Percentiles rank a stretch among this genome's conserved stretches.
Conservation (phyloP, 495 filamentous ascomycete species). For the Cercophora scortea region DNA sequence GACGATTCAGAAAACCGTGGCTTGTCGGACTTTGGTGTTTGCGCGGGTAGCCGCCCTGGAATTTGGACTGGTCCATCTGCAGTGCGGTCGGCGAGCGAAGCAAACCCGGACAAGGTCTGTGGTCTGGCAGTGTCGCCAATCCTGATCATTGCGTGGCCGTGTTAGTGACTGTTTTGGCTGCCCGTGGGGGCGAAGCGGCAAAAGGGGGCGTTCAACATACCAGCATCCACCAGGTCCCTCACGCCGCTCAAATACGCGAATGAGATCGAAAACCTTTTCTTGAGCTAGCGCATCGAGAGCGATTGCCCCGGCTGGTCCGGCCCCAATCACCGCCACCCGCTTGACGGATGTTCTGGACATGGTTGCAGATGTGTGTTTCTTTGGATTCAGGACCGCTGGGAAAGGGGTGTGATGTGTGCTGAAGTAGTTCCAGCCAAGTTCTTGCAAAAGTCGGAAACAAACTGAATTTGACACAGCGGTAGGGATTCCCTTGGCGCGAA, state of each 20-base stretch:
- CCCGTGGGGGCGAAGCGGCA: no score
- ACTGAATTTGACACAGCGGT: neutral
- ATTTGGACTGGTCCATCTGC: conserved; percentile 43
- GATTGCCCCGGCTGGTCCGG: conserved; percentile 52
- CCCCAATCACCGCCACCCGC: conserved; percentile 51
- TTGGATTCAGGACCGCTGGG: neutral
- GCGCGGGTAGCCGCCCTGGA: conserved; percentile 37
- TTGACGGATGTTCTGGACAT: conserved; percentile 21
- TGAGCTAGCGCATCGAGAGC: conserved; percentile 49
- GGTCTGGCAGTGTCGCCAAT: conserved; percentile 30
- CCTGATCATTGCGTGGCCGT: conserved; percentile 18
- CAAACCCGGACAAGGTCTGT: conserved; percentile 29
- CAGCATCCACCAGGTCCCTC: conserved; percentile 52
- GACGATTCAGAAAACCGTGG: conserved; percentile 44
- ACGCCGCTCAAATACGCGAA: conserved; percentile 53
- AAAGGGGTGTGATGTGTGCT: neutral
- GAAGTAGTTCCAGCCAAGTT: neutral
- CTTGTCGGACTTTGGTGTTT: conserved; percentile 30
- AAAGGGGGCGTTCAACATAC: conserved; percentile 19
- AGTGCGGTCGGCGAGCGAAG: conserved; percentile 33
- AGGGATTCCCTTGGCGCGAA: neutral
- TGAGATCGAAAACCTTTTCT: conserved; percentile 47
- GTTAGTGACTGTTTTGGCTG: neutral
- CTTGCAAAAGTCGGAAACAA: neutral
- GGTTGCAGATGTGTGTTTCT: neutral